Evolutionary conservation across 2,329 filamentous ascomycete genomes (phyloP), one percentile per base, ranked within the genome.

Genomic region (Didymellaceae sp.): DNA sequence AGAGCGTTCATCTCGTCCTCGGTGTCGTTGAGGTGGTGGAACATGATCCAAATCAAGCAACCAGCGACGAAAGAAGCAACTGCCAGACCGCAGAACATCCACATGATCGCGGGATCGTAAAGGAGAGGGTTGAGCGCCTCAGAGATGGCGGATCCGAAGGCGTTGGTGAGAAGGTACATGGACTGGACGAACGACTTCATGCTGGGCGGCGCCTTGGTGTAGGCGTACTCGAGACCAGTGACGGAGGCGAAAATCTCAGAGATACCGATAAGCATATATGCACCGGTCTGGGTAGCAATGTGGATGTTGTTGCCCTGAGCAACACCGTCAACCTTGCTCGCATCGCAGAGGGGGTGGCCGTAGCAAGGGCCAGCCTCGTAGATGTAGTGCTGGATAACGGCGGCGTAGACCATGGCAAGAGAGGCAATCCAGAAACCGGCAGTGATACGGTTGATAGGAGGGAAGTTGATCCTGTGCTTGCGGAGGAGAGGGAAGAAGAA

Each of bases 71-170:
- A 71, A 13, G 58, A 63, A 1, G 59, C 41, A 21, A 65, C 55
- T 5, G 68, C 67, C 28, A 74, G 50, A 45, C 70, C 66, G 32
- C 67, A 66, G 61, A 66, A 74, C 83, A 89, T 84, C 84, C 85
- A 89, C 57, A 86, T 62, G 60, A 88, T 83, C 55, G 83, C 80
- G 4, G 87, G 87, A 59, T 90, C 82, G 52, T 82, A 80, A 2
- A 84, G 79, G 3, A 80, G 77, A 0, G 85, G 83, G 14, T 83
- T 81, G 8, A 89, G 74, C 0, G 85, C 86, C 67, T 87, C 83
- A 7, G 81, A 82, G 20, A 90, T 77, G 46, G 83, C 83, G 1
- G 82, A 78, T 6, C 82, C 82, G 46, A 86, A 80, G 6, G 83
- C 84, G 56, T 80, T 83, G 57, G 82, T 85, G 58, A 86, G 79